These are phyloP conservation scores for Lentinula lateritia DNA, from an alignment of 768 basidiomycete species.

Conservation along the genomic window DNA sequence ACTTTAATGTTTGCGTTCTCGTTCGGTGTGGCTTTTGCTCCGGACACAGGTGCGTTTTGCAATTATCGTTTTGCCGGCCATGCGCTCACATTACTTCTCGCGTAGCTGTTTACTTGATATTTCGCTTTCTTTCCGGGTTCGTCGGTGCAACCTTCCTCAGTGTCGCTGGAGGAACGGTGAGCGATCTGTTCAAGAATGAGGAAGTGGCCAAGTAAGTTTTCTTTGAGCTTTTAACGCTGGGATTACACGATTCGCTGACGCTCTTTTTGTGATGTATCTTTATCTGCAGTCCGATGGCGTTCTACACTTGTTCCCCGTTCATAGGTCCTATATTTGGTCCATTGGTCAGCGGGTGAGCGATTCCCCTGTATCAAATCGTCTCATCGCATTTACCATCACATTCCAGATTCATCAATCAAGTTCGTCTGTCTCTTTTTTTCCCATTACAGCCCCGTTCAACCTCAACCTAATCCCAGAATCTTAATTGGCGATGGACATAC, in stretches of 20 bases:
- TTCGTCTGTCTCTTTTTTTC: slow-evolving; percentile 22
- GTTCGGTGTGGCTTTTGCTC: slow-evolving; percentile 71
- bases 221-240: background rate
- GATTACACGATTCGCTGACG: background rate
- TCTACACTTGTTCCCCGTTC: slow-evolving; percentile 52
- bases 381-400: background rate
- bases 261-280: too few species aligned
- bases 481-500: slow-evolving; percentile 76
- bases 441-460: background rate
- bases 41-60: slow-evolving; percentile 45
- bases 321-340: slow-evolving; percentile 51
- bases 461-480: slow-evolving; percentile 31
- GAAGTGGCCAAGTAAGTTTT: slow-evolving; percentile 51
- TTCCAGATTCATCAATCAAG: slow-evolving; percentile 64
- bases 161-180: slow-evolving; percentile 50
- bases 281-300: slow-evolving; percentile 33
- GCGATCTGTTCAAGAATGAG: slow-evolving; percentile 50
- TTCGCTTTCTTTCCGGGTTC: slow-evolving; percentile 49
- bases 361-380: slow-evolving; percentile 33
- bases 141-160: slow-evolving; percentile 53
- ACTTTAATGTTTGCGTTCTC: slow-evolving; percentile 54
- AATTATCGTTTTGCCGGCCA: background rate
- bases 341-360: slow-evolving; percentile 52
- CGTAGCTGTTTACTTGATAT: slow-evolving; percentile 53
- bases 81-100: background rate